Evolutionary conservation across 148 eudicot species (phyloP).

Genomic region (Diospyros lotus): DNA sequence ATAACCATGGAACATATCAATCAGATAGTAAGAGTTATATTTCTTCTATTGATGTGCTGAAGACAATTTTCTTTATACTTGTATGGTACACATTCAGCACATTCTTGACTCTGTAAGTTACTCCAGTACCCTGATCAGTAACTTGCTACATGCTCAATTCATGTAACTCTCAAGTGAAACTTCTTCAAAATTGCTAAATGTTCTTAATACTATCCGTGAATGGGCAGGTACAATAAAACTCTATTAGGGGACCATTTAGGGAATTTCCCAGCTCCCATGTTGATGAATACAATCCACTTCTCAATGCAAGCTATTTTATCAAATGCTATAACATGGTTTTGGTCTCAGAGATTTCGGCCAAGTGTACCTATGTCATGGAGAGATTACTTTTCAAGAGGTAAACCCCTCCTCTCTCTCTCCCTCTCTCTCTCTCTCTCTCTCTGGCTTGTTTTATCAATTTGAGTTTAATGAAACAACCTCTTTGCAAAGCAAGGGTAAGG

Average conservation of each 20-base stretch:
- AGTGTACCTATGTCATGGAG: constrained; percentile 71
- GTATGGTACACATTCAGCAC: constrained; percentile 95
- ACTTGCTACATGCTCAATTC: neutral
- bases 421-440: no score
- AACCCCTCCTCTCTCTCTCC: neutral
- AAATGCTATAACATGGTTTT: constrained; percentile 74
- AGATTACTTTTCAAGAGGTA: constrained; percentile 89
- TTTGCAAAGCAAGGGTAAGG: no score
- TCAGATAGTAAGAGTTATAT: constrained; percentile 27
- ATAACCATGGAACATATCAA: neutral
- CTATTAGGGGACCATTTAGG: constrained; percentile 89
- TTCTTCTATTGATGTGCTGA: constrained; percentile 66
- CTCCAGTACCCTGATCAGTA: neutral
- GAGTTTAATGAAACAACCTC: no score
- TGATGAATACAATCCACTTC: constrained; percentile 97
- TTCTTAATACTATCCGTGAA: constrained; percentile 15
- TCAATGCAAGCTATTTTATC: constrained; percentile 92
- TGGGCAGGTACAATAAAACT: constrained; percentile 78
- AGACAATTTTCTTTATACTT: constrained; percentile 69
- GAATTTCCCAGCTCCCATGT: constrained; percentile 88
- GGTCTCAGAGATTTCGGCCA: constrained; percentile 69
- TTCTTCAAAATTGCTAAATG: constrained; percentile 4
- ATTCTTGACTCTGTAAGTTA: constrained; percentile 84
- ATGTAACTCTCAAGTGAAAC: neutral
- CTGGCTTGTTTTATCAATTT: no score